These are phyloP conservation scores for Umbelopsis sp. DNA, from an alignment of 192 early-diverging fungal genomes.

Conservation along the genomic window DNA sequence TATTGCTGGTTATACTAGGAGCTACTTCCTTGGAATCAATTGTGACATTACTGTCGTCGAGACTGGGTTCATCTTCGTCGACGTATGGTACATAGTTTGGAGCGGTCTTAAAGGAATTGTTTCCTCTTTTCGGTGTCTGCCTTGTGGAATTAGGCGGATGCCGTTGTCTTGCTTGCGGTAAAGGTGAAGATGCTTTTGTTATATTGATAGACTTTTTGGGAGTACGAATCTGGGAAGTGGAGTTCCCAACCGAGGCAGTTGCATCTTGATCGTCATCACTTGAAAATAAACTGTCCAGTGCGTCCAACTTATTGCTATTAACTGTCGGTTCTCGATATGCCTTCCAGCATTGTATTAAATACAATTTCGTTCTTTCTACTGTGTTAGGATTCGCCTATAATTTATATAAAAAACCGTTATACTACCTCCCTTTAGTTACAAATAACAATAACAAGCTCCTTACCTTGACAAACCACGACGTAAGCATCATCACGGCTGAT, in stretches of 20 bases:
- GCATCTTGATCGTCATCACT: neutral
- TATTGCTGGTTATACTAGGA: neutral
- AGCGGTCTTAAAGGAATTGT: neutral
- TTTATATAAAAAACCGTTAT: neutral
- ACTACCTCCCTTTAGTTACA: neutral
- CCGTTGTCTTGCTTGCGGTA: constrained; percentile 2
- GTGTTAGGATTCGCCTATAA: neutral
- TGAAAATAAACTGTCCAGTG: neutral
- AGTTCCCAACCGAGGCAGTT: neutral
- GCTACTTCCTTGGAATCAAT: neutral
- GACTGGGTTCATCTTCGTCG: neutral
- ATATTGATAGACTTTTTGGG: neutral
- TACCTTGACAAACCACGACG: neutral
- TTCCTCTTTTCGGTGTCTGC: neutral
- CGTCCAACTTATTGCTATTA: neutral
- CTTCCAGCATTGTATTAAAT: neutral
- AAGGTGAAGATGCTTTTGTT: neutral
- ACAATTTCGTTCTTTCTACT: neutral
- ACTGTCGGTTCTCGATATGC: neutral
- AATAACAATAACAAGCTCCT: neutral
- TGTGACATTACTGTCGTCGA: neutral
- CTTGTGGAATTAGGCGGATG: neutral
- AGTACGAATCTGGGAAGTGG: neutral
- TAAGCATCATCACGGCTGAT: neutral
- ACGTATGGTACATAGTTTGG: neutral